These are phyloP conservation scores for Glonium stellatum DNA, from an alignment of 495 filamentous ascomycete genomes.

Conservation along the genomic window DNA sequence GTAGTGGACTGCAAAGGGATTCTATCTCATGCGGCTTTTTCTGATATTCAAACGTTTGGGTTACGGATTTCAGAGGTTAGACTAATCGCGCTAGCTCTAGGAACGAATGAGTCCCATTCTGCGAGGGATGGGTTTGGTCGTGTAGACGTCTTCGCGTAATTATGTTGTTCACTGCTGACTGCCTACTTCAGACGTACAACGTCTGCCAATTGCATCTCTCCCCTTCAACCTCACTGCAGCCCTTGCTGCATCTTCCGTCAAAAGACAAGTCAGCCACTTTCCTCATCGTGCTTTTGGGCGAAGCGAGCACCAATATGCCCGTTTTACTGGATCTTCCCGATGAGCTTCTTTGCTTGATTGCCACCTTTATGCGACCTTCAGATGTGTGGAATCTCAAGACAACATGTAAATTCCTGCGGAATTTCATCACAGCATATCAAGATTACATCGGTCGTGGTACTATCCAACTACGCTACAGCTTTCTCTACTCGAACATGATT, in stretches of 20 bases:
- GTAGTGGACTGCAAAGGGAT: neutral
- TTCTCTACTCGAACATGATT: neutral
- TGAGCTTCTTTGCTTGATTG: neutral
- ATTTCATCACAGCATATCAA: neutral
- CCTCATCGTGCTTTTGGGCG: neutral
- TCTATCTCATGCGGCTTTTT: neutral
- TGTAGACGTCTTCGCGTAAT: neutral
- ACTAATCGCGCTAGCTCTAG: neutral
- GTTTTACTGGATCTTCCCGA: neutral
- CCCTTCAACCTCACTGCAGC: neutral
- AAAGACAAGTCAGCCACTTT: neutral
- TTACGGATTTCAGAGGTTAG: neutral
- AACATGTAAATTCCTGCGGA: neutral
- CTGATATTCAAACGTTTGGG: neutral
- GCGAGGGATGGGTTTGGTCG: too few species aligned
- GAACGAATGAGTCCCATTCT: too few species aligned
- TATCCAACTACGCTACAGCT: neutral
- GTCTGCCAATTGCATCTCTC: neutral
- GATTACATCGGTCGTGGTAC: neutral
- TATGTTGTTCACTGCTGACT: neutral
- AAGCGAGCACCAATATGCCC: neutral
- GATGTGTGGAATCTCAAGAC: neutral
- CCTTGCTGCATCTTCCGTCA: neutral
- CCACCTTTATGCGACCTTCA: neutral
- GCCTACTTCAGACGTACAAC: neutral